Base-by-base conservation (phyloP, 805 yeast genomes). In the Cephaloascus fragrans region DNA sequence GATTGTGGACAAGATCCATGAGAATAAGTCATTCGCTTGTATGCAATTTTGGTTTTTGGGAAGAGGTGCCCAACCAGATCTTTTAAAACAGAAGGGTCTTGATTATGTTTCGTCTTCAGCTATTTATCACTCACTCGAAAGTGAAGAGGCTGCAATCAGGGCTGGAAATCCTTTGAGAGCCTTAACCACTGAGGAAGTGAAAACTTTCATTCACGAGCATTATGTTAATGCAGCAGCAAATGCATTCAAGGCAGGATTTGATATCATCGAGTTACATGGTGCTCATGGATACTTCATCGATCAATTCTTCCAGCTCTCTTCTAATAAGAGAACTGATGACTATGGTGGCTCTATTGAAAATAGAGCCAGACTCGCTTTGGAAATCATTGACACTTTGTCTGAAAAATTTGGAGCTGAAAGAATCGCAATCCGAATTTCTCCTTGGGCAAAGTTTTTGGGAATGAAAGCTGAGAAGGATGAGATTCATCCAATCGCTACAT, bases 11-110 rank as follows among this genome's bases (percentile, higher is more conserved):
- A 62, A 57, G 10, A 67, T 73, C 17, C 82, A 75, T 48, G 57
- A 47, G 2, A 61, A 69, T 43, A 49, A 52, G 19, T 65, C 79
- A 0, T 62, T 53, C 36, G 51, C 66, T 3, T 56, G 71, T 35
- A 49, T 67, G 26, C 84, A 79, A 57, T 44, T 79, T 19, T 76
- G 80, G 80, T 62, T 58, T 12, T 51, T 75, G 18, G 80, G 80
- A 18, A 55, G 76, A 38, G 63, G 56, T 34, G 63, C 56, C 16
- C 50, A 46, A 26, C 53, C 60, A 15, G 40, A 38, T 2, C 35
- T 52, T 4, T 53, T 58, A 19, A 50, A 61, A 37, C 37, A 47
- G 20, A 35, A 5, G 56, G 61, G n/a, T 40, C 42, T 4, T 47
- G 41, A n/a, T 41, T 47, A n/a, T 40, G 46, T 3, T 47, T 45